Conservation (phyloP, 768 basidiomycete genomes). For the Pulveroboletus sp. region DNA sequence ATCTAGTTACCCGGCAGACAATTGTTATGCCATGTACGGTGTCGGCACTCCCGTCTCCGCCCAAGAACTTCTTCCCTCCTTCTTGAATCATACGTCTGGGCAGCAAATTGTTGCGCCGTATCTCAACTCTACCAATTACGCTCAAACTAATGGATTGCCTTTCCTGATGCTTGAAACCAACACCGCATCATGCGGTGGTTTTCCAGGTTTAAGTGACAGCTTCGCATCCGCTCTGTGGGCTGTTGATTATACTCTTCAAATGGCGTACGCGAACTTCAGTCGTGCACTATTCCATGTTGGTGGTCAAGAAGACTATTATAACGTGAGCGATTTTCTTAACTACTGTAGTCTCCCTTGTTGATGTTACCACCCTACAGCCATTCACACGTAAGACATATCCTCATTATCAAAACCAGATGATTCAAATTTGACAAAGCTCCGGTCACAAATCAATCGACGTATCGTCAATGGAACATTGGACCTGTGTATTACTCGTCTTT, state of each 20-base stretch:
- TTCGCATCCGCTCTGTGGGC: slow-evolving; percentile 55
- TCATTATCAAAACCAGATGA: neutral
- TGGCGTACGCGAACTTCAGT: slow-evolving; percentile 48
- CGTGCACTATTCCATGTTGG: slow-evolving; percentile 50
- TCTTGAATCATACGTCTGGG: slow-evolving; percentile 55
- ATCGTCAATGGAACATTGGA: slow-evolving; percentile 71
- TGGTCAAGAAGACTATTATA: slow-evolving; percentile 64
- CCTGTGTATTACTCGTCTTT: slow-evolving; percentile 73
- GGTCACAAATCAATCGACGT: slow-evolving; percentile 52
- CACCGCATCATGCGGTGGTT: slow-evolving; percentile 50
- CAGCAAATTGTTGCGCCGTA: slow-evolving; percentile 50
- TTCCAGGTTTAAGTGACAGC: slow-evolving; percentile 53
- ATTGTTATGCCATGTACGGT: slow-evolving; percentile 53
- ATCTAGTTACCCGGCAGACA: slow-evolving; percentile 56
- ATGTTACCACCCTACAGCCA: slow-evolving; percentile 23
- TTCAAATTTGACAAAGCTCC: slow-evolving; percentile 36
- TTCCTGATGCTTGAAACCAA: slow-evolving; percentile 60
- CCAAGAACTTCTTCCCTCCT: slow-evolving; percentile 44
- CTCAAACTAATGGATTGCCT: slow-evolving; percentile 38
- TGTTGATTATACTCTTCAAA: slow-evolving; percentile 50
- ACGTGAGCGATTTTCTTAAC: slow-evolving; percentile 37
- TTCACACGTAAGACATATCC: slow-evolving; percentile 34
- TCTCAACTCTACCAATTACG: slow-evolving; percentile 42
- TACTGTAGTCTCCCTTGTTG: neutral
- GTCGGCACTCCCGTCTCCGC: slow-evolving; percentile 39